These are phyloP conservation scores for Leucocoprinus birnbaumii DNA, from an alignment of 768 basidiomycete genomes.

Conservation along the genomic window DNA sequence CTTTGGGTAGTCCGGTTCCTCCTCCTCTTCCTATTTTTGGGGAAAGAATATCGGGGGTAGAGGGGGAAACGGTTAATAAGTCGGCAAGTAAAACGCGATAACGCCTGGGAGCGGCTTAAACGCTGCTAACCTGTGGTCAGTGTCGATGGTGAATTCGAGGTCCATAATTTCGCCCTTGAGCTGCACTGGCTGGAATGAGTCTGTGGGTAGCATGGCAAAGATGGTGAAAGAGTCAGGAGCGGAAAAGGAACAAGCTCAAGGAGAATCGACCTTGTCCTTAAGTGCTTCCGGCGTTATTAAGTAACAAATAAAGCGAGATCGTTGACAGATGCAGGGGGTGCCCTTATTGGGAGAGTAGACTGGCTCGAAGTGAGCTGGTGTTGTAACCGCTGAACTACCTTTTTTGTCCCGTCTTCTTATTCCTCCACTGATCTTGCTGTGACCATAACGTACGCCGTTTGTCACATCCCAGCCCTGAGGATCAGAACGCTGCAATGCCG, in stretches of 20 bases:
- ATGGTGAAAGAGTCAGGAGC: conserved; percentile 22
- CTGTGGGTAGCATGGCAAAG: conserved; percentile 50
- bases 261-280: conserved; percentile 45
- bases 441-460: conserved; percentile 19
- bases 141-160: conserved; percentile 70
- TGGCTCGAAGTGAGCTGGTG: conserved; percentile 7
- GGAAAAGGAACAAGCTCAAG: conserved; percentile 46
- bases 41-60: conserved; percentile 37
- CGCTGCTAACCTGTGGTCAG: conserved; percentile 54
- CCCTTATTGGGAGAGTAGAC: conserved; percentile 27
- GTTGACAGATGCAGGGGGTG: conserved; percentile 34
- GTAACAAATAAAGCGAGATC: conserved; percentile 52
- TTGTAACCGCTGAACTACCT: conserved; percentile 10
- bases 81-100: conserved; percentile 37
- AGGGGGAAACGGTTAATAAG: conserved; percentile 44
- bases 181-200: conserved; percentile 55
- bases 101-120: conserved; percentile 16
- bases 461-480: conserved; percentile 38
- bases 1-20: conserved; percentile 92
- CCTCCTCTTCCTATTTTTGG: conserved; percentile 72
- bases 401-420: conserved; percentile 14
- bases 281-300: conserved; percentile 60
- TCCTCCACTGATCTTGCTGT: conserved; percentile 22
- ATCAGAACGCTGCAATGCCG: conserved; percentile 25
- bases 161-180: conserved; percentile 79